A percentile compares a stretch with the other conserved stretches of the same genome.
Evolutionary conservation across 176 grass and related monocot genomes (phyloP).

Genomic region (Raddia guianensis): DNA sequence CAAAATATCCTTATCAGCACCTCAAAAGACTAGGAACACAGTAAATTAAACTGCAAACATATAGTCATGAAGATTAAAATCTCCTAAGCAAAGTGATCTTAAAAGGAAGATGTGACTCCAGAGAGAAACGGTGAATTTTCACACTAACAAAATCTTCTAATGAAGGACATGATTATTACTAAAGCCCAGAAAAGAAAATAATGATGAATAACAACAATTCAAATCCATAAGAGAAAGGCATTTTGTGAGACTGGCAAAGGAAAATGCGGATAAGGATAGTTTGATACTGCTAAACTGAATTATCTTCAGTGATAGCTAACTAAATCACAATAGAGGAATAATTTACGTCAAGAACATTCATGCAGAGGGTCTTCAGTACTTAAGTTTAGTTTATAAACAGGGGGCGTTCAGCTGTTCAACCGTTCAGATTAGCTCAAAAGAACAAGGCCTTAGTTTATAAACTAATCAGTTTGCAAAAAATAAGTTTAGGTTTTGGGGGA

Average conservation of each 20-base stretch:
- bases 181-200: background rate
- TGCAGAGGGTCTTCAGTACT: slow-evolving; percentile 1
- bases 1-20: slow-evolving; percentile 30
- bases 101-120: background rate
- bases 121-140: slow-evolving; percentile 17
- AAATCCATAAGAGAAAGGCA: slow-evolving; percentile 9
- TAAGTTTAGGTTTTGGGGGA: too few relatives aligned
- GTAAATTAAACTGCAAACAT: slow-evolving; percentile 10
- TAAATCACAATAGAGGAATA: slow-evolving; percentile 1
- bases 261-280: slow-evolving; percentile 8
- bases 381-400: too few relatives aligned
- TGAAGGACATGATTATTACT: slow-evolving; percentile 18
- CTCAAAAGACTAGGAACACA: slow-evolving; percentile 13
- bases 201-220: slow-evolving; percentile 9
- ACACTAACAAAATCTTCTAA: background rate
- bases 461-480: too few relatives aligned
- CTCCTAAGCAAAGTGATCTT: slow-evolving; percentile 16
- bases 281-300: background rate
- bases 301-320: slow-evolving; percentile 15
- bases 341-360: background rate
- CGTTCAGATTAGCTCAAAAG: too few relatives aligned
- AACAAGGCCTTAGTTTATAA: too few relatives aligned
- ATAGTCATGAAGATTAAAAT: background rate
- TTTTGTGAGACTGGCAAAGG: background rate
- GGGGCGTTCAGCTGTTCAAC: too few relatives aligned